These are phyloP conservation scores for Capronia americana DNA, from an alignment of 2,329 filamentous ascomycete species.

Conservation along the genomic window DNA sequence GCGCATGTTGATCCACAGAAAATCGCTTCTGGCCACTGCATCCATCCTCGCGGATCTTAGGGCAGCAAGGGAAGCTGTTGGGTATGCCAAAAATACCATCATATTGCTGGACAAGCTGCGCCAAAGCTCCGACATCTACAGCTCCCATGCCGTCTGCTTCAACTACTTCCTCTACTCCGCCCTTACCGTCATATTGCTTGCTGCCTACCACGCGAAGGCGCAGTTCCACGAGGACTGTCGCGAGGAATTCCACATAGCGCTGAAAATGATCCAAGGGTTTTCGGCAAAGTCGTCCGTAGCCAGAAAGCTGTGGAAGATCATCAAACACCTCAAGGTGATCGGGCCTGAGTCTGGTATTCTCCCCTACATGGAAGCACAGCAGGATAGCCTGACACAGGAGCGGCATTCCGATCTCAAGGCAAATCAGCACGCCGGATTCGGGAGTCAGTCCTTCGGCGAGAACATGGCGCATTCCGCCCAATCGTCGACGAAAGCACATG, in stretches of 20 bases:
- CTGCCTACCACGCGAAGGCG: constrained; percentile 54
- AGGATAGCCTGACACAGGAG: constrained; percentile 14
- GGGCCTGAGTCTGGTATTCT: constrained; percentile 17
- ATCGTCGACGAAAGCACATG: background rate
- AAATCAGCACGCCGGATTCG: background rate
- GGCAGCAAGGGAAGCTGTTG: constrained; percentile 51
- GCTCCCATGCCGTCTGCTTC: constrained; percentile 49
- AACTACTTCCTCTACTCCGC: constrained; percentile 53
- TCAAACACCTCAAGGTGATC: constrained; percentile 28
- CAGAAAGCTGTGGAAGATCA: constrained; percentile 28
- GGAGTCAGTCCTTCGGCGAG: background rate
- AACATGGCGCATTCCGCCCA: background rate
- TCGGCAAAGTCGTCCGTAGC: constrained; percentile 24
- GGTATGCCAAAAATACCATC: constrained; percentile 49
- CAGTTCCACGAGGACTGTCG: constrained; percentile 50
- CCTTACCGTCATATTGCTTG: constrained; percentile 51
- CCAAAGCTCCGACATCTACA: constrained; percentile 48
- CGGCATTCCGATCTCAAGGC: background rate
- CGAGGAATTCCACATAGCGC: constrained; percentile 41
- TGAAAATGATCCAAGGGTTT: constrained; percentile 22
- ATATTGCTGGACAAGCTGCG: constrained; percentile 49
- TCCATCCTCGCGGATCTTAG: constrained; percentile 48
- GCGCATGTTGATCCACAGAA: constrained; percentile 54
- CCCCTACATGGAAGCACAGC: constrained; percentile 23
- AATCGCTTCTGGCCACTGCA: constrained; percentile 50